These are phyloP conservation scores for Abelmoschus esculentus DNA, from an alignment of 345 rosid species.

Conservation along the genomic window DNA sequence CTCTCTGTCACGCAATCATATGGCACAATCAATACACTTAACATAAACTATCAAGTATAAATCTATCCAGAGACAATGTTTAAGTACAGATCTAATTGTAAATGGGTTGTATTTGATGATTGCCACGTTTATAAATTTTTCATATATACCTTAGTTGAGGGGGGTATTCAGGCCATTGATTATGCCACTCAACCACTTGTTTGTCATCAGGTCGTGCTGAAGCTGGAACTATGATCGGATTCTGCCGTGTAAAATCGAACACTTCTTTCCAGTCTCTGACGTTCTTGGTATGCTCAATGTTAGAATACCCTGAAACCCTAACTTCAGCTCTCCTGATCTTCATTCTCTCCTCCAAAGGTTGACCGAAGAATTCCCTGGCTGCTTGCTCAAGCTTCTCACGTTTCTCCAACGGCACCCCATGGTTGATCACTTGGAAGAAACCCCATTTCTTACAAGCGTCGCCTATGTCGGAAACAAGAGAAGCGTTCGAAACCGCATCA, in stretches of 20 bases:
- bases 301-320: slow-evolving; percentile 63
- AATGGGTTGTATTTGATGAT: too few relatives aligned
- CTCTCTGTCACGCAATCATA: background rate
- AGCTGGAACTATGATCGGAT: slow-evolving; percentile 56
- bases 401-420: slow-evolving; percentile 54
- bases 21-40: background rate
- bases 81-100: too few relatives aligned
- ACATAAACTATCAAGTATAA: too few relatives aligned
- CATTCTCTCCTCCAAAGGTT: slow-evolving; percentile 47
- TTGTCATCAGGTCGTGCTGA: slow-evolving; percentile 38
- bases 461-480: slow-evolving; percentile 35
- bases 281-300: slow-evolving; percentile 80
- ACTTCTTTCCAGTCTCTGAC: slow-evolving; percentile 93
- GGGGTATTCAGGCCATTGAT: slow-evolving; percentile 77
- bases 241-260: slow-evolving; percentile 53
- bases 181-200: slow-evolving; percentile 30
- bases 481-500: background rate
- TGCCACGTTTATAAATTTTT: too few relatives aligned
- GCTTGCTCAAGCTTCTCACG: slow-evolving; percentile 28
- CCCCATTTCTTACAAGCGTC: slow-evolving; percentile 80
- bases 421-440: slow-evolving; percentile 22
- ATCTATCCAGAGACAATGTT: too few relatives aligned
- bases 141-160: slow-evolving; percentile 44
- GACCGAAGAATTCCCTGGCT: slow-evolving; percentile 47
- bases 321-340: slow-evolving; percentile 61